Evolutionary conservation across 257 asterid species (phyloP), one percentile per base, ranked within the genome.

Genomic region (Solanum bulbocastanum): DNA sequence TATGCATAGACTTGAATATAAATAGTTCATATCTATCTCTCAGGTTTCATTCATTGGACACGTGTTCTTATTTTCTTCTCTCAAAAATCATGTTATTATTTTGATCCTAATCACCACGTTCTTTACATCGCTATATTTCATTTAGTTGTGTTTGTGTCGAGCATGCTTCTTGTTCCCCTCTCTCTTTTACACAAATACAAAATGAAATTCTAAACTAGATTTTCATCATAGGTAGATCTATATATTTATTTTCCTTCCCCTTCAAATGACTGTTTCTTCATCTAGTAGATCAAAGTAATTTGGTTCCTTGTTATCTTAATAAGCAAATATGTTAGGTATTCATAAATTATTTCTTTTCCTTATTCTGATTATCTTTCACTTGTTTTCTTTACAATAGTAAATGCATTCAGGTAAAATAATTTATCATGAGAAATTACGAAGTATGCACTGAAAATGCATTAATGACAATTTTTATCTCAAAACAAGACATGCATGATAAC

Each of bases 401-500:
- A 78, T 40, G 84, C 37, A 42, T 44, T 44, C 84, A 79, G n/a
- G n/a, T 42, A 81, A 30, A 46, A 46, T 44, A 81, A 30, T 30
- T 44, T 30, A 27, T 16, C 4, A 30, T 5, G 85, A 49, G n/a
- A 81, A 79, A 46, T 44, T 46, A 27, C 30, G 42, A 81, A 13
- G 68, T 16, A 23, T 46, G 10, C 40, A 44, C 40, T 46, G 40
- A 16, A 81, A 81, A 27, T 10, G 27, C 68, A 27, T 30, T 30
- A 81, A 81, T 46, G 40, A 81, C 65, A 44, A 81, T 46, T 33
- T 81, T 10, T 56, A 37, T 44, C 66, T 27, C 49, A 58, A 81
- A 60, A 44, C 20, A 71, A 81, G 15, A 39, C 76, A 22, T 39
- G 36, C 25, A 90, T 32, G 32, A 87, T 69, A 88, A 97, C 98